A percentile compares a stretch with the other conserved stretches of the same genome.
Evolutionary conservation across 192 early-diverging fungal genomes (phyloP).

Genomic region (Podila minutissima): DNA sequence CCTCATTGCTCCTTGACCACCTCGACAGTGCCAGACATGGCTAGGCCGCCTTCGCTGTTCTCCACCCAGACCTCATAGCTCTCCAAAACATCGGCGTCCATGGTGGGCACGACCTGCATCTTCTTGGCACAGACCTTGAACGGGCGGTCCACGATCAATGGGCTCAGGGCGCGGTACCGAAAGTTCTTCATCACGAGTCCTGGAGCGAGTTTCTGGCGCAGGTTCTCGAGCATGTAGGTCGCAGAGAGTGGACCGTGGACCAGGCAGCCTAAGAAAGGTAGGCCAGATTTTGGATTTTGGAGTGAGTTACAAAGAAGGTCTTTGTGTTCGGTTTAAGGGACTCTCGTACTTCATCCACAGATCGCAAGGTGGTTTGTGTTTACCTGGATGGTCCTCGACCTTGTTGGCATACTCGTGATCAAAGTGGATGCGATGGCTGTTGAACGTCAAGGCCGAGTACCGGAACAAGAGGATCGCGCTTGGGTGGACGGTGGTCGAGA

Average conservation of each 20-base stretch:
- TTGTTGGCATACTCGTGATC: constrained; percentile 75
- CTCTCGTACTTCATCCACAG: no score
- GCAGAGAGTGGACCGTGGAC: constrained; percentile 86
- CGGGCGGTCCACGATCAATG: constrained; percentile 67
- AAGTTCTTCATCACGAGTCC: constrained; percentile 64
- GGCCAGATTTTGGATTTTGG: no score
- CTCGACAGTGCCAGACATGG: constrained; percentile 76
- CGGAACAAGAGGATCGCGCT: constrained; percentile 81
- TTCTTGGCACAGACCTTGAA: constrained; percentile 64
- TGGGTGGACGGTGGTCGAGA: constrained; percentile 64
- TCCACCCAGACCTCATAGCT: constrained; percentile 79
- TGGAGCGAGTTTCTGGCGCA: constrained; percentile 57
- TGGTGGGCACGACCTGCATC: constrained; percentile 52
- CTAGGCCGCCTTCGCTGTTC: constrained; percentile 69
- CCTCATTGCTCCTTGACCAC: constrained; percentile 10
- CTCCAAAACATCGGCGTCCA: constrained; percentile 31
- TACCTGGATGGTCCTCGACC: constrained; percentile 74
- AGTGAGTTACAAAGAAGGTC: no score
- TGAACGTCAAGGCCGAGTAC: constrained; percentile 92
- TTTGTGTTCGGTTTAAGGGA: neutral
- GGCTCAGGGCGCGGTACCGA: constrained; percentile 75
- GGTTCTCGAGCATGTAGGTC: constrained; percentile 76
- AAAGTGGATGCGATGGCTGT: constrained; percentile 91
- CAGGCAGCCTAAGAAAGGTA: constrained; percentile 56
- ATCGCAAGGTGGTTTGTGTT: neutral